Base-by-base conservation (phyloP, 306 rosid genomes). In the Sophora flavescens region DNA sequence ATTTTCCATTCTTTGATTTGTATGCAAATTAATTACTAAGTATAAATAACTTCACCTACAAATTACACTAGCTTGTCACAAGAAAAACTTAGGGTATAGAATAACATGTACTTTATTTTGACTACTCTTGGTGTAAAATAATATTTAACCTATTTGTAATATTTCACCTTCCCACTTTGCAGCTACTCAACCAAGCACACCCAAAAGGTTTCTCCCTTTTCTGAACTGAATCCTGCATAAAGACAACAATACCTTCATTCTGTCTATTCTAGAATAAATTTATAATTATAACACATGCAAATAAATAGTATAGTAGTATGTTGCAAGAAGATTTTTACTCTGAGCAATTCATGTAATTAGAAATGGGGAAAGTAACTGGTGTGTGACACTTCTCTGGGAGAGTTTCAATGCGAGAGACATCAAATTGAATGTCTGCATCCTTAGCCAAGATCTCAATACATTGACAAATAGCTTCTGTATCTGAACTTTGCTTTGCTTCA, bases 371-470 rank as follows among this genome's bases (percentile, higher is more conserved):
- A 57, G 50, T 12, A 17, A 68, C 26, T 17, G 63, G 73, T 38
- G 14, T 60, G 60, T 54, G 63, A 63, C 78, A 81, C 63, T 41
- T 76, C 3, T 8, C 18, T 3, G 67, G 82, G 33, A 78, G 77
- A 70, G 16, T 45, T 48, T 50, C 18, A 4, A 78, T 51, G 11
- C 82, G 63, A 50, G 71, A 30, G 4, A 26, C 3, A 15, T 70
- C 72, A 70, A 78, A 60, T 14, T 11, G 63, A 16, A 76, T 47
- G 16, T 58, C 58, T 5, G 44, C 3, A 11, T 17, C 63, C 22
- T 35, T 60, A 60, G 63, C 56, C 78, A 70, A 18, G 18, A 63
- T 36, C 63, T 76, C 78, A 60, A 78, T 78, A 36, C 76, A 69
- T 57, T 14, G 63, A 48, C 76, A 68, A 59, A 78, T 69, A 58